Evolutionary conservation across 2,329 filamentous ascomycete species (phyloP).

Genomic region (Podosphaera fusca): DNA sequence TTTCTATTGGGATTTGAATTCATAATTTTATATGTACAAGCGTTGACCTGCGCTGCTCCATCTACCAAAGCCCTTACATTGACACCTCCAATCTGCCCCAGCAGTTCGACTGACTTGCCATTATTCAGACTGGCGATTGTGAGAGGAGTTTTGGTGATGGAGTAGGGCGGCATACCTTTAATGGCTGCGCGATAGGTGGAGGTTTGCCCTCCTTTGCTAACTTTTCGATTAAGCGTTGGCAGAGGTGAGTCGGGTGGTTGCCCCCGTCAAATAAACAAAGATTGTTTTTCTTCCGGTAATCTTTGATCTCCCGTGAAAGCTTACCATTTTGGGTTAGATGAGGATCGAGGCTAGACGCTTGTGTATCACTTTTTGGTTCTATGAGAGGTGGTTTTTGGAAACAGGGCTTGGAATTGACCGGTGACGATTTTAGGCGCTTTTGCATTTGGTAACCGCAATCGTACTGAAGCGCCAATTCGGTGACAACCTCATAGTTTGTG

Average conservation of each 20-base stretch:
- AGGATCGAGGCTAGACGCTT: neutral
- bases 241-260: neutral
- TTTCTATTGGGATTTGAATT: neutral
- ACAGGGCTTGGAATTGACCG: neutral
- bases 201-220: slow-evolving; percentile 1
- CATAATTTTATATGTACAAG: neutral
- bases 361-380: neutral
- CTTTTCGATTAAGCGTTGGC: neutral
- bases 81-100: neutral
- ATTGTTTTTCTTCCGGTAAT: neutral
- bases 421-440: neutral
- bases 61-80: neutral
- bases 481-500: neutral
- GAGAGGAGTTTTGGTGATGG: neutral
- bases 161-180: neutral
- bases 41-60: neutral
- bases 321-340: neutral
- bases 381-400: neutral
- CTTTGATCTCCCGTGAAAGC: neutral
- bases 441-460: neutral
- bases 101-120: neutral
- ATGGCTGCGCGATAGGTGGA: neutral
- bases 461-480: neutral
- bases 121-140: neutral
- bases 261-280: neutral